phyloP scores from a whole-genome alignment of 148 eudicot genomes.

The Fagopyrum esculentum region DNA sequence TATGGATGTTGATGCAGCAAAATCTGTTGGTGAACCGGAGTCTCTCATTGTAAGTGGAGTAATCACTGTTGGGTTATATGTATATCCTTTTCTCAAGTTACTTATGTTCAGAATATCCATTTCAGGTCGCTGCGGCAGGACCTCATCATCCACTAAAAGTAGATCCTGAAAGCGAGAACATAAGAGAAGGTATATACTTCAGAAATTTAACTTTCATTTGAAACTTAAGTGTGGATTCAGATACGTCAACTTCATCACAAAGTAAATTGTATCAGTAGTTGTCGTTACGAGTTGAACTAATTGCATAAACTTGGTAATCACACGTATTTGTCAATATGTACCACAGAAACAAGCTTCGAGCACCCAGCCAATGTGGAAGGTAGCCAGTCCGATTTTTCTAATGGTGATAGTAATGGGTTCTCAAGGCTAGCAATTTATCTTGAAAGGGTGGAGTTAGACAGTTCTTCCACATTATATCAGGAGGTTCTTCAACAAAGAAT shows the following conservation, averaged over 20 bases:
- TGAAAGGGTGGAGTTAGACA: constrained; percentile 53
- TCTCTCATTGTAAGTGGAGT: neutral
- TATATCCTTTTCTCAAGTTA: neutral
- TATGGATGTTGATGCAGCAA: constrained; percentile 8
- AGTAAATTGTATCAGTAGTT: neutral
- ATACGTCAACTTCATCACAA: neutral
- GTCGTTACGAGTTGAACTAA: neutral
- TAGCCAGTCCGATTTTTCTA: constrained; percentile 23
- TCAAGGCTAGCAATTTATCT: constrained; percentile 57
- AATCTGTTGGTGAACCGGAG: neutral
- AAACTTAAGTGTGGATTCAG: neutral
- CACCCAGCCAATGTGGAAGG: constrained; percentile 2
- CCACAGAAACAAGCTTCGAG: constrained; percentile 1
- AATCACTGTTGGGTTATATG: neutral
- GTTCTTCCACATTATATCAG: constrained; percentile 58
- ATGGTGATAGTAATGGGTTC: constrained; percentile 24
- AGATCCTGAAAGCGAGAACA: constrained; percentile 26
- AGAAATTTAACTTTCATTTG: constrained; percentile 5
- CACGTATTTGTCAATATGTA: neutral
- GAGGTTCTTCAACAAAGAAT: constrained; percentile 44
- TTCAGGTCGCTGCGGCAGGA: constrained; percentile 38
- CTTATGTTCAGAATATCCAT: neutral
- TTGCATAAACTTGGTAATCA: neutral
- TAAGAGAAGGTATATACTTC: constrained; percentile 6
- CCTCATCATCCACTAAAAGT: constrained; percentile 26